Percentiles rank a stretch among this genome's conserved stretches.
phyloP scores from a whole-genome alignment of 257 asterid genomes.

The Solanum arcanum region DNA sequence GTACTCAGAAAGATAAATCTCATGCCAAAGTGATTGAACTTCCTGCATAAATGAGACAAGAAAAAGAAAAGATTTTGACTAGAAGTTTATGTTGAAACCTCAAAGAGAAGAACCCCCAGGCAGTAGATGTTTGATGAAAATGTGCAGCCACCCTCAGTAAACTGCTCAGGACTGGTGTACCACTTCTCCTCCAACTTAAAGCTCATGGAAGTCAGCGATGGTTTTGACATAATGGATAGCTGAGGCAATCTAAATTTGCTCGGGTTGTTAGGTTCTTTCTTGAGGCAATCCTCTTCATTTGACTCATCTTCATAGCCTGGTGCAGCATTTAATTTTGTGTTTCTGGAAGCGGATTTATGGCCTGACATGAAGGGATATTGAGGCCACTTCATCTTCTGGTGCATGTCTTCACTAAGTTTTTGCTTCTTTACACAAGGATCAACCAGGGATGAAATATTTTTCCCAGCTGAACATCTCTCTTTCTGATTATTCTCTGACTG shows the following conservation, averaged over 20 bases:
- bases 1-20: not conserved
- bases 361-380: conserved; percentile 45
- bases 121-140: conserved; percentile 74
- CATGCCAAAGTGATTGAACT: not conserved
- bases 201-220: conserved; percentile 22
- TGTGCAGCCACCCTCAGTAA: conserved; percentile 33
- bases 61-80: not conserved
- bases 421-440: conserved; percentile 40
- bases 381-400: conserved; percentile 39
- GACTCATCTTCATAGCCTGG: conserved; percentile 21
- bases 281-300: conserved; percentile 16
- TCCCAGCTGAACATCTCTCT: conserved; percentile 37
- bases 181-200: conserved; percentile 54
- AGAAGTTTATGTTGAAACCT: conserved; percentile 47
- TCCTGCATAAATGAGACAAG: not conserved
- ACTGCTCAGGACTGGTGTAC: conserved; percentile 81
- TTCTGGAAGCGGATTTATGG: conserved; percentile 17
- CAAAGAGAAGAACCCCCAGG: conserved; percentile 88
- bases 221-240: conserved; percentile 25
- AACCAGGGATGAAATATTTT: conserved; percentile 15
- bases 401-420: conserved; percentile 32
- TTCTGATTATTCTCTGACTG: conserved; percentile 16
- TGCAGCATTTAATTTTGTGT: conserved; percentile 8
- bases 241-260: conserved; percentile 12
- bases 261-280: conserved; percentile 15